Conservation (phyloP, 768 basidiomycete species). For the Lactarius vividus region DNA sequence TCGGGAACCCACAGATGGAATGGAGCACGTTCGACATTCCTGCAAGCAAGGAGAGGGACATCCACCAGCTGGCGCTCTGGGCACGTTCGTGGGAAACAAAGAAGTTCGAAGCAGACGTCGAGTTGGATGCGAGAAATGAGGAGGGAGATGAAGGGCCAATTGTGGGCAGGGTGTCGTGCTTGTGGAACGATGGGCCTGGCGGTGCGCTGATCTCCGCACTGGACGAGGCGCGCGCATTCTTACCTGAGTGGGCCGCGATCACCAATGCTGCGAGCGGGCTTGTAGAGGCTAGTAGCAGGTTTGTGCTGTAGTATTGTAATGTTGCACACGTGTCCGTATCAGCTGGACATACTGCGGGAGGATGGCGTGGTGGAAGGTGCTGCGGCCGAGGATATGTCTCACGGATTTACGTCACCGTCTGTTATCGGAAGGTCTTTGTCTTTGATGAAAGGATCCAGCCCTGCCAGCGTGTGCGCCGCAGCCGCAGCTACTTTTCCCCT, state of each 20-base stretch:
- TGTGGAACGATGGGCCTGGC: conserved; percentile 21
- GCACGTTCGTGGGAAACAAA: conserved; percentile 18
- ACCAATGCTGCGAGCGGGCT: conserved; percentile 8
- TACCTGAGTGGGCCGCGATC: conserved; percentile 25
- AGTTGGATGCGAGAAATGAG: neutral
- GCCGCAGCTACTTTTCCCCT: neutral
- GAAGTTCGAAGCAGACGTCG: conserved; percentile 21
- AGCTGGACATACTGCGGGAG: no score
- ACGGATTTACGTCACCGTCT: neutral
- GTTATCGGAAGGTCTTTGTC: neutral
- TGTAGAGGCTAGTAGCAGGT: neutral
- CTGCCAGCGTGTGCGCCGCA: neutral
- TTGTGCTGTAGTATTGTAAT: neutral
- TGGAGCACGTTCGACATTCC: conserved; percentile 24
- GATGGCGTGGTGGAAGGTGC: neutral
- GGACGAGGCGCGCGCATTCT: conserved; percentile 20
- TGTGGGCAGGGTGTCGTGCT: conserved; percentile 18
- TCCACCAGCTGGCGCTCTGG: conserved; percentile 16
- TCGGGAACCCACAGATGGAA: neutral
- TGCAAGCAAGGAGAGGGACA: neutral
- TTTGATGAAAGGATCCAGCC: neutral
- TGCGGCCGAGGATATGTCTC: neutral
- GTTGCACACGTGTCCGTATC: neutral
- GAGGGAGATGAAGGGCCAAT: neutral
- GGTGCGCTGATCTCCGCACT: conserved; percentile 19